Base-by-base conservation (phyloP, 2,329 filamentous ascomycete species). In the Colletotrichum eleusines region DNA sequence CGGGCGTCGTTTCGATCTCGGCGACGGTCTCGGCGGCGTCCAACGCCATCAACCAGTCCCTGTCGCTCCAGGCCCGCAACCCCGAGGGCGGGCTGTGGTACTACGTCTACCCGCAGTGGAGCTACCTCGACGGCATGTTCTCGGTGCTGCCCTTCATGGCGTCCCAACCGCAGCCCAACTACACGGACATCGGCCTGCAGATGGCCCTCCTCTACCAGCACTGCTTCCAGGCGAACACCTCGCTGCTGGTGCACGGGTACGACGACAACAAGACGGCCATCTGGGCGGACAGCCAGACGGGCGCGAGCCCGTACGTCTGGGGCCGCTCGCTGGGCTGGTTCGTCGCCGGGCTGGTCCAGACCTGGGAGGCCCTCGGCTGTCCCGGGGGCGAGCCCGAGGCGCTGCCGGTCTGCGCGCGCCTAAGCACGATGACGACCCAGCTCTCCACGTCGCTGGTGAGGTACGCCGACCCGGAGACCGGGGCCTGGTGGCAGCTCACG, bases 81-180 rank as follows among this genome's bases (percentile, higher is more conserved):
- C 50, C 74, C 8, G 77, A 77, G 64, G 77, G 78, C 38, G 80
- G 81, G 0, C 66, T 82, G 4, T 82, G 80, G 80, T 82, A 82
- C 63, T 82, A 73, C 64, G 74, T 76, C 1, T 87, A 88, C 72
- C 84, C 84, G 1, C 78, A 87, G 63, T 85, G 85, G 81, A 85
- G 83, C 74, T 88, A 87, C 73, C 78, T 87, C 4, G 86, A 88
- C 72, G 86, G 85, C 69, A 85, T 87, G 81, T 87, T 82, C 78
- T 85, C 84, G 0, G 78, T 84, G 12, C 78, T 81, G 9, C 82
- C 85, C 0, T 87, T 84, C 73, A 75, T 74, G 73, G 74, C 75
- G 7, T 51, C 71, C 11, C 67, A 51, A 23, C 46, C 63, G 16
- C 33, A 14, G 20, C 53, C 67, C 12, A 73, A 75, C 54, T 67